Base-by-base conservation (phyloP, 2,329 filamentous ascomycete genomes). In the Coniochaeta sp. region DNA sequence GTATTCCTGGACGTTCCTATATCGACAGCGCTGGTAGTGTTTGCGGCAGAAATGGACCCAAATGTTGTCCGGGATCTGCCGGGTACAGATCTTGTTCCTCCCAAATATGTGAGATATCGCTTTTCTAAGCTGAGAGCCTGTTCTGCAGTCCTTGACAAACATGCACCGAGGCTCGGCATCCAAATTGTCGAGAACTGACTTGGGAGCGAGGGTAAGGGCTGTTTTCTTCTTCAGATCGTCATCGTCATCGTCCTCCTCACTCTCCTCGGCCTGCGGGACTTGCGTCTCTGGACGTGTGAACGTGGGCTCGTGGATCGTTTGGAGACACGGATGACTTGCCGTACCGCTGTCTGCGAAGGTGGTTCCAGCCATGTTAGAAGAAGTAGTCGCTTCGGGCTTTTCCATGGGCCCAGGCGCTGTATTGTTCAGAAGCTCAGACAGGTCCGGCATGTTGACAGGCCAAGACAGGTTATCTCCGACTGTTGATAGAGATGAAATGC, bases 31-130 rank as follows among this genome's bases (percentile, higher is more conserved):
- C 73, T 95, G 91, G 70, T 95, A 95, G 68, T 93, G 89, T 69
- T 93, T 93, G 38, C 90, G 84, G 71, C 91, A 95, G 69, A 85
- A 88, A 67, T 88, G 84, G 0, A 91, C 84, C 89, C 89, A 93
- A 1, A 90, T 82, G 24, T 83, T 73, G 6, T 82, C 75, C 0
- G 89, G 89, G 57, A 95, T 90, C 52, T 80, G 78, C 36, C 87
- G 81, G 0, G 90, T 95, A 67, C 86, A 88, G 8, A 83, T 79
- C 74, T 95, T 95, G 78, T 95, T 95, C 40, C 91, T 84, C 24
- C 90, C 90, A 66, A 93, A 93, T 60, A 93, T 83, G 68, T 95
- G 89, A 0, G 89, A 91, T 62, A 93, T 88, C 6, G 88, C 86
- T 73, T 93, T 93, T 56, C 90, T 84, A 26, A 81, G 81, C 60